A percentile compares a stretch with the other conserved stretches of the same genome.
These are phyloP conservation scores for Primulina tabacum DNA, from an alignment of 257 asterid genomes.

Conservation along the genomic window DNA sequence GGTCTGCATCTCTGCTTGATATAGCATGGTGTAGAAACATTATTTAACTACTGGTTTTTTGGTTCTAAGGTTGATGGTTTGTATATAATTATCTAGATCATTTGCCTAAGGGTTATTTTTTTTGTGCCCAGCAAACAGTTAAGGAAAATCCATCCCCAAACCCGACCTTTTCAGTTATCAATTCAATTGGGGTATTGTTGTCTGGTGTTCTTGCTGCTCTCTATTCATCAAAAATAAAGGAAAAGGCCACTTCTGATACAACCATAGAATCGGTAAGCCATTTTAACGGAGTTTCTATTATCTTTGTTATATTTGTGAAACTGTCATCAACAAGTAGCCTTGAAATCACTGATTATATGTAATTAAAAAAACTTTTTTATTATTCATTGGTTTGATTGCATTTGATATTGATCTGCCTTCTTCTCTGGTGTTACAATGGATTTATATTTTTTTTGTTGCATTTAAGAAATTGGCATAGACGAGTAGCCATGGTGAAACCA, in stretches of 20 bases:
- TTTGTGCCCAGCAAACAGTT: constrained; percentile 38
- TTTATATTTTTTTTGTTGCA: too few species aligned
- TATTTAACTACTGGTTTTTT: constrained; percentile 16
- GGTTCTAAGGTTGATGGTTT: constrained; percentile 6
- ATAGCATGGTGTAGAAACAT: constrained; percentile 21
- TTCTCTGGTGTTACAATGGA: background rate
- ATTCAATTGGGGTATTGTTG: constrained; percentile 55
- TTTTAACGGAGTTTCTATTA: constrained; percentile 1
- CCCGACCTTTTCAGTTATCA: constrained; percentile 53
- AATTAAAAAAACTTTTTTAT: too few species aligned
- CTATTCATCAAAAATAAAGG: constrained; percentile 51
- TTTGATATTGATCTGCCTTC: background rate
- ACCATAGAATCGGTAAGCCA: constrained; percentile 74
- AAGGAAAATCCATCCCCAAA: constrained; percentile 37
- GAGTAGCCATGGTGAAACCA: background rate
- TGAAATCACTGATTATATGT: background rate
- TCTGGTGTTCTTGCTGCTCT: constrained; percentile 69
- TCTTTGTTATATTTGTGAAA: background rate
- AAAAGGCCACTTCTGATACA: constrained; percentile 48
- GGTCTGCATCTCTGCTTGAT: constrained; percentile 50
- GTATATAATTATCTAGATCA: constrained; percentile 16
- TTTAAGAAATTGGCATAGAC: background rate
- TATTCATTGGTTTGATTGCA: background rate
- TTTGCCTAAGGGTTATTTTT: constrained; percentile 30
- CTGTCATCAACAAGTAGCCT: background rate